Evolutionary conservation across 805 yeast genomes (phyloP).

Genomic region (Candida xiaguanensis): DNA sequence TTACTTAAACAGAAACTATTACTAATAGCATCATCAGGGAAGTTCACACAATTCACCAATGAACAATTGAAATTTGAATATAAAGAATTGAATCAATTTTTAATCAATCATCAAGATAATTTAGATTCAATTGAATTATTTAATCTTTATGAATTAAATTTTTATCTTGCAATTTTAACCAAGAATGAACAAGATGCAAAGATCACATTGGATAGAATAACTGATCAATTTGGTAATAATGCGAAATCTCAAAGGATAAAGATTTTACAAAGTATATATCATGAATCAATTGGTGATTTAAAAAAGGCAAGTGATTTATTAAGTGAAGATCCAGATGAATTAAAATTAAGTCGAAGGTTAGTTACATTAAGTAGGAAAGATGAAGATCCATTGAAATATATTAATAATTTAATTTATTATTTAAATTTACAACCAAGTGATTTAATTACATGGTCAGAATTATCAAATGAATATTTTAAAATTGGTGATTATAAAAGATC

Average conservation of each 20-base stretch:
- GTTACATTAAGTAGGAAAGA: conserved; percentile 27
- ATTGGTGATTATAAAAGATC: conserved; percentile 67
- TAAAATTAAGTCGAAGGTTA: conserved; percentile 33
- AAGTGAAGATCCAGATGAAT: conserved; percentile 31
- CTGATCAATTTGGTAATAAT: conserved; percentile 56
- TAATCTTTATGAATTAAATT: conserved; percentile 66
- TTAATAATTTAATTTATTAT: conserved; percentile 50
- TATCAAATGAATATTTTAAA: conserved; percentile 59
- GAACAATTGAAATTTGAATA: conserved; percentile 36
- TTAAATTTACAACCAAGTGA: conserved; percentile 72
- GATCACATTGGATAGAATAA: conserved; percentile 54
- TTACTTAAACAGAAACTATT: conserved; percentile 44
- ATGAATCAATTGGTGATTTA: conserved; percentile 46
- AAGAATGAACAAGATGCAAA: conserved; percentile 71
- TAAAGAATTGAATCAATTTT: conserved; percentile 35
- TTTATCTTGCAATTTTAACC: conserved; percentile 58
- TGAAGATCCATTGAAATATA: conserved; percentile 35
- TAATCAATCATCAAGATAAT: conserved; percentile 25
- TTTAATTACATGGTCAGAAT: conserved; percentile 72
- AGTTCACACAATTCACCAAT: conserved; percentile 49
- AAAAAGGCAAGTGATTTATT: conserved; percentile 25
- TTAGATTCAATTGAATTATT: conserved; percentile 47
- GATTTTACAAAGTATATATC: conserved; percentile 50
- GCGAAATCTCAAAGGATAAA: conserved; percentile 52
- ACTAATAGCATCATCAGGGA: conserved; percentile 46